phyloP scores from a whole-genome alignment of 371 early-diverging fungal species.

The Nematocida displodere region DNA sequence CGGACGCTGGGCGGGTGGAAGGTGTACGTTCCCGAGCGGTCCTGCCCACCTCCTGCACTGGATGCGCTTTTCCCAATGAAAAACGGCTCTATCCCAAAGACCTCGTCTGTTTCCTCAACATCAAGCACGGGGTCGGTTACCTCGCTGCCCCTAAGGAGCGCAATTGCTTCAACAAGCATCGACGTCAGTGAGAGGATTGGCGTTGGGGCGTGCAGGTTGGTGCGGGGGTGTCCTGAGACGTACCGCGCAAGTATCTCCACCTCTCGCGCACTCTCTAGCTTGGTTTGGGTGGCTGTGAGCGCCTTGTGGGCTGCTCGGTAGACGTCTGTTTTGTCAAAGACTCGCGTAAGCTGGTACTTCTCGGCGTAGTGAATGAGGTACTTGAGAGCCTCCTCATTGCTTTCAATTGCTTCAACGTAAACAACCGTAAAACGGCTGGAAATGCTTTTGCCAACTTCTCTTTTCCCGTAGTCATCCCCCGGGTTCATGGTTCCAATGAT shows the following conservation, averaged over 20 bases:
- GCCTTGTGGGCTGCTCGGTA: slow-evolving; percentile 33
- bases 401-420: slow-evolving; percentile 66
- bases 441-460: slow-evolving; percentile 94
- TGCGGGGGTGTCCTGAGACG: background rate
- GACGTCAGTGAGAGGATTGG: background rate
- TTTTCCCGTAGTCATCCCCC: slow-evolving; percentile 96
- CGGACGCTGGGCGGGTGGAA: slow-evolving; percentile 60
- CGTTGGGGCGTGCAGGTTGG: background rate
- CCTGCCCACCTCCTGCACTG: background rate
- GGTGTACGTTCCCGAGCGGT: background rate
- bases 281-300: background rate
- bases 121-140: background rate
- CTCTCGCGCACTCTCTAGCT: slow-evolving; percentile 37
- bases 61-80: background rate
- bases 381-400: slow-evolving; percentile 52
- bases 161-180: background rate
- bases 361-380: slow-evolving; percentile 45
- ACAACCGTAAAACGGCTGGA: slow-evolving; percentile 97
- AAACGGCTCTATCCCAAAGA: slow-evolving; percentile 30
- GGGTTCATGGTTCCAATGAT: slow-evolving; percentile 99
- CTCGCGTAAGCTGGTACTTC: slow-evolving; percentile 14
- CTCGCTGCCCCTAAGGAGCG: background rate
- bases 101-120: background rate
- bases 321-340: background rate
- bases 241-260: slow-evolving; percentile 24